Percentiles rank a stretch among this genome's conserved stretches.
phyloP scores from a whole-genome alignment of 805 yeast genomes.

The Ogataea parapolymorpha region DNA sequence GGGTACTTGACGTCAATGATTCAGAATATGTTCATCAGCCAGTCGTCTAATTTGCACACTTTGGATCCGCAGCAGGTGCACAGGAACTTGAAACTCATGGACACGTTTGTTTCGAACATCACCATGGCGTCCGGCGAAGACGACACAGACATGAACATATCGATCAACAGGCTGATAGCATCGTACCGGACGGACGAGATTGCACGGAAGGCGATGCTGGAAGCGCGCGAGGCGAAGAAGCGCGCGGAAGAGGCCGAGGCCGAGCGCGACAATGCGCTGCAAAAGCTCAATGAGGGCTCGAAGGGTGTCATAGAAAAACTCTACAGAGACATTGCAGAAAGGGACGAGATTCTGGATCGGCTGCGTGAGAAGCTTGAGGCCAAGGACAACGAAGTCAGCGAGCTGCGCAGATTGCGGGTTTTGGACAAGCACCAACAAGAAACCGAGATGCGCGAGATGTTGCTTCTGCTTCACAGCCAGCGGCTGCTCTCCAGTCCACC shows the following conservation, averaged over 20 bases:
- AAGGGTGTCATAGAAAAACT: conserved; percentile 65
- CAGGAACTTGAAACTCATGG: conserved; percentile 54
- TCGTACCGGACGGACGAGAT: conserved; percentile 81
- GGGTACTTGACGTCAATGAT: conserved; percentile 58
- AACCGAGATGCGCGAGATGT: conserved; percentile 69
- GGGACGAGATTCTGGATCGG: conserved; percentile 52
- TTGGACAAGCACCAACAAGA: conserved; percentile 74
- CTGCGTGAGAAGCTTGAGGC: conserved; percentile 62
- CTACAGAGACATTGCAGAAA: conserved; percentile 59
- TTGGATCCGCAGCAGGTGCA: conserved; percentile 39
- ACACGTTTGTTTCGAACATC: conserved; percentile 52
- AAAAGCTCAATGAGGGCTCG: conserved; percentile 54
- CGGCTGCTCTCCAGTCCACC: conserved; percentile 14
- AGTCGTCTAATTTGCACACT: conserved; percentile 45
- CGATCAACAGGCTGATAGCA: conserved; percentile 69
- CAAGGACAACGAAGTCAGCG: conserved; percentile 59
- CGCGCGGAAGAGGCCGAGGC: conserved; percentile 42
- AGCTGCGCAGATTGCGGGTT: conserved; percentile 53
- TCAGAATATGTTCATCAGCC: conserved; percentile 58
- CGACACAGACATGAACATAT: conserved; percentile 69
- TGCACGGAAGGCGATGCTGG: conserved; percentile 65
- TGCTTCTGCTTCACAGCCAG: conserved; percentile 57
- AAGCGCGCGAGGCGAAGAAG: conserved; percentile 38
- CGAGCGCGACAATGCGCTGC: conserved; percentile 34
- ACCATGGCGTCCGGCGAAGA: conserved; percentile 51